These are phyloP conservation scores for Cryptococcus hybrid DNA, from an alignment of 1,284 basidiomycete species.

Conservation along the genomic window DNA sequence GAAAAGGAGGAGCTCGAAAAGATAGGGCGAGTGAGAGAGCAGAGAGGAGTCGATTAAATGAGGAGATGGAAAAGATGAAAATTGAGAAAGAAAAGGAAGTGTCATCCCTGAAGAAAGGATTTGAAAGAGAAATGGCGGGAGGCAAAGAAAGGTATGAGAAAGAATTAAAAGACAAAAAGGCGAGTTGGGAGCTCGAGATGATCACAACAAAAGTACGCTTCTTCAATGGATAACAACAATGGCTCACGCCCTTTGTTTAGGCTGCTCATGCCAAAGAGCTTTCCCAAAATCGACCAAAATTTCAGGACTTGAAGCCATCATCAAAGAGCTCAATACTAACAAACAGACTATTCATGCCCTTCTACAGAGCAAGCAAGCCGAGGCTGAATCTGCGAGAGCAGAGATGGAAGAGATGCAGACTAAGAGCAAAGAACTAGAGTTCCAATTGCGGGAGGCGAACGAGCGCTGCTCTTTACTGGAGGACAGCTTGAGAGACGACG, in stretches of 20 bases:
- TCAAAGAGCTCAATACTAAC: slow-evolving; percentile 65
- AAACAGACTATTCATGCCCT: slow-evolving; percentile 79
- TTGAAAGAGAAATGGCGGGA: slow-evolving; percentile 68
- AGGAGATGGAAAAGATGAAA: slow-evolving; percentile 50
- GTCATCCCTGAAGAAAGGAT: slow-evolving; percentile 63
- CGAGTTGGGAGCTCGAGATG: slow-evolving; percentile 73
- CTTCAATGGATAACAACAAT: not conserved
- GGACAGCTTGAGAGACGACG: slow-evolving; percentile 55
- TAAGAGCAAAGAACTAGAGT: slow-evolving; percentile 76
- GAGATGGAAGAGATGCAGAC: slow-evolving; percentile 70
- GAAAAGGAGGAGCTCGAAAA: slow-evolving; percentile 70
- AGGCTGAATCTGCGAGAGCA: slow-evolving; percentile 74
- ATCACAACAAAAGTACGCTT: slow-evolving; percentile 62
- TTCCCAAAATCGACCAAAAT: slow-evolving; percentile 61
- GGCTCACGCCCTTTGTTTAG: slow-evolving; percentile 50
- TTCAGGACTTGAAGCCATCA: slow-evolving; percentile 64
- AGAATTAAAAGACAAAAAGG: slow-evolving; percentile 63
- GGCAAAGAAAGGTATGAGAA: slow-evolving; percentile 69
- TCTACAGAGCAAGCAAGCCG: slow-evolving; percentile 68
- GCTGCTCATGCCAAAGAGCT: slow-evolving; percentile 67
- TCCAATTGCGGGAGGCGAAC: slow-evolving; percentile 73
- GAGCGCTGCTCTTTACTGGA: slow-evolving; percentile 67
- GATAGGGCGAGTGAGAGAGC: slow-evolving; percentile 63
- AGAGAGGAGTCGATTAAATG: slow-evolving; percentile 56
- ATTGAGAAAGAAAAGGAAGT: slow-evolving; percentile 70